phyloP scores from a whole-genome alignment of 2,329 filamentous ascomycete species.

The Ascochyta fabae region DNA sequence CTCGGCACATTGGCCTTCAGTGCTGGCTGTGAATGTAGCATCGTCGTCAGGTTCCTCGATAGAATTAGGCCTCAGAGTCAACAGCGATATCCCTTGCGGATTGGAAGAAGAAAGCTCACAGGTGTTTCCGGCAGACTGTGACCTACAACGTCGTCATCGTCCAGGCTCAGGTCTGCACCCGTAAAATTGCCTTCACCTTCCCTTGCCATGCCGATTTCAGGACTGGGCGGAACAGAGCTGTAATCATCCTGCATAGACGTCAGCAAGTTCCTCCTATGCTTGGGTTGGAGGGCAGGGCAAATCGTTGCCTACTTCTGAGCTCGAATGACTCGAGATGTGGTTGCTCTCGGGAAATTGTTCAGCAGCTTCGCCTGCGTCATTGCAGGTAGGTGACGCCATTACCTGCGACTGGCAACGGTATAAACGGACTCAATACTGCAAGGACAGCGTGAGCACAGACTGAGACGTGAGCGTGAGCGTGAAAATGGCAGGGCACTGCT shows the following conservation, averaged over 20 bases:
- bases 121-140: neutral
- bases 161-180: neutral
- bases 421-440: neutral
- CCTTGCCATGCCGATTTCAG: conserved; percentile 7
- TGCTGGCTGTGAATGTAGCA: neutral
- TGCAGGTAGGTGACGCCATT: conserved; percentile 1
- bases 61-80: neutral
- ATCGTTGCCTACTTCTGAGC: neutral
- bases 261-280: neutral
- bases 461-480: neutral
- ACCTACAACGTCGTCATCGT: neutral
- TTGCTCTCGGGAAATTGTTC: neutral
- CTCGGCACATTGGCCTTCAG: neutral
- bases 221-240: neutral
- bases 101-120: neutral
- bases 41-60: neutral
- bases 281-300: neutral
- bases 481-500: neutral
- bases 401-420: neutral
- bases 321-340: neutral
- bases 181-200: neutral
- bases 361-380: neutral
- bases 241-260: neutral
- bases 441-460: neutral
- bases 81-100: neutral